These are phyloP conservation scores for Rhytidhysteron rufulum DNA, from an alignment of 2,329 filamentous ascomycete genomes.

Conservation along the genomic window DNA sequence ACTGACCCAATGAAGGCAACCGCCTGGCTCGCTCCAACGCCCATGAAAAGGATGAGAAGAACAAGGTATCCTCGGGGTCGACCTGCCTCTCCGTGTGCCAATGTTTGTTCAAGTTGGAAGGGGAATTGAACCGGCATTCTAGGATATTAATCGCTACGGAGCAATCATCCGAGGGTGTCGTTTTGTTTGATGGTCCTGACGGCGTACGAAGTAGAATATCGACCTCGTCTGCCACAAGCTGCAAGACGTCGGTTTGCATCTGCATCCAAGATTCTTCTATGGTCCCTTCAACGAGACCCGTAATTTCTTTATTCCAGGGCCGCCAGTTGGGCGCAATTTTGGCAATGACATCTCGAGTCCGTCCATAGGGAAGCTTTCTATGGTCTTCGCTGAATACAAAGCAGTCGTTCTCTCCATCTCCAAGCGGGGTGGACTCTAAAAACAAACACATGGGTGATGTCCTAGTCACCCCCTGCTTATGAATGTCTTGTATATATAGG, in stretches of 20 bases:
- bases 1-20: conserved; percentile 15
- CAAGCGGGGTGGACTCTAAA: conserved; percentile 52
- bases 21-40: conserved; percentile 14
- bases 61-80: neutral
- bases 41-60: conserved; percentile 18
- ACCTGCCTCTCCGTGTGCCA: neutral
- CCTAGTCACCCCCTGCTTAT: conserved; percentile 5
- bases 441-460: conserved; percentile 51
- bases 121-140: conserved; percentile 12
- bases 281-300: conserved; percentile 1
- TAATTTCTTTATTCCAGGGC: conserved; percentile 19
- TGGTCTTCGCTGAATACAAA: conserved; percentile 56
- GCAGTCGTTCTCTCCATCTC: conserved; percentile 44
- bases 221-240: conserved; percentile 4
- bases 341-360: conserved; percentile 45
- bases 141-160: conserved; percentile 16
- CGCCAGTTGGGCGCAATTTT: conserved; percentile 36
- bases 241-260: neutral
- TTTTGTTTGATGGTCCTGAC: neutral
- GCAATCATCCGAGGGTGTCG: conserved; percentile 8
- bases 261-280: conserved; percentile 11
- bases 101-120: neutral
- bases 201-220: conserved; percentile 7
- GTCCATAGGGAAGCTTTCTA: conserved; percentile 43
- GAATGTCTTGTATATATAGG: conserved; percentile 46